These are phyloP conservation scores for Penicillium sp. DNA, from an alignment of 2,329 filamentous ascomycete species.

Conservation along the genomic window DNA sequence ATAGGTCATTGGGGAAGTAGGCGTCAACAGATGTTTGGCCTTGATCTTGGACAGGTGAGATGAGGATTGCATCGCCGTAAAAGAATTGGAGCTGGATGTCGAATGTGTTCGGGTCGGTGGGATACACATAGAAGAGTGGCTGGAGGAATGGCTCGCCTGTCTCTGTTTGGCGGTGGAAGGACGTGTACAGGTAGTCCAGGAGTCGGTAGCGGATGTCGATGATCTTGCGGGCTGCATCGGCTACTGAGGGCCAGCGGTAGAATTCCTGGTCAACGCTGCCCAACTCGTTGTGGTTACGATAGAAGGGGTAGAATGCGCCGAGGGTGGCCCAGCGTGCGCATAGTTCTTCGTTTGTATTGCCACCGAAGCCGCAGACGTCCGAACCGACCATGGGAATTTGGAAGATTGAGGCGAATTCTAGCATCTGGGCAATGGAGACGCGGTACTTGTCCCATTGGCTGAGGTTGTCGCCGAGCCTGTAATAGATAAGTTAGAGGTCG, in stretches of 20 bases:
- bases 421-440: slow-evolving; percentile 58
- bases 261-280: slow-evolving; percentile 65
- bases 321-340: slow-evolving; percentile 76
- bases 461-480: slow-evolving; percentile 61
- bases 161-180: slow-evolving; percentile 60
- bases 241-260: slow-evolving; percentile 67
- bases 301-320: slow-evolving; percentile 74
- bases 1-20: slow-evolving; percentile 60
- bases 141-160: slow-evolving; percentile 67
- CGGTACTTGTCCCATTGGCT: slow-evolving; percentile 62
- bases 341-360: slow-evolving; percentile 65
- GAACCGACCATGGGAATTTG: slow-evolving; percentile 68
- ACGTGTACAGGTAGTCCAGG: slow-evolving; percentile 79
- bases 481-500: background rate
- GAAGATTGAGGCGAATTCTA: slow-evolving; percentile 65
- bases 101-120: slow-evolving; percentile 55
- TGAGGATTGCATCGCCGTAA: slow-evolving; percentile 58
- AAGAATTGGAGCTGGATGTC: slow-evolving; percentile 59
- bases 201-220: slow-evolving; percentile 73
- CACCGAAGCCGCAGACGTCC: slow-evolving; percentile 77
- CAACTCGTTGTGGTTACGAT: slow-evolving; percentile 68
- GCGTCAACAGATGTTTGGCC: slow-evolving; percentile 54
- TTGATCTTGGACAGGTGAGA: slow-evolving; percentile 57
- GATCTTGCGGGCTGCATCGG: slow-evolving; percentile 65
- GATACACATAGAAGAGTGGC: slow-evolving; percentile 73